phyloP scores from a whole-genome alignment of 176 grass and related monocot species.

The Hordeum vulgare region MorexV3_pseudomolecules_assembly NC_058523.1:333759395-333759894 shows the following conservation, averaged over 20 bases:
- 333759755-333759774: slow-evolving; percentile 31
- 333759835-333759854: neutral
- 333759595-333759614: slow-evolving; percentile 97
- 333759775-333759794: slow-evolving; percentile 1
- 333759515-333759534: neutral
- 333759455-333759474: neutral
- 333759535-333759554: slow-evolving; percentile 82
- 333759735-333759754: neutral
- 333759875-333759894: neutral
- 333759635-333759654: neutral
- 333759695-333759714: slow-evolving; percentile 2
- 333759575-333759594: slow-evolving; percentile 84
- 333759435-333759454: neutral
- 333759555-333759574: slow-evolving; percentile 99
- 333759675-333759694: neutral
- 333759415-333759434: neutral
- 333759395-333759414: neutral
- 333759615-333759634: slow-evolving; percentile 54
- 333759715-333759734: neutral
- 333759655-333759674: neutral
- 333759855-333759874: neutral
- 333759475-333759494: neutral
- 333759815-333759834: neutral
- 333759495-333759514: neutral
- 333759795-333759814: neutral